A percentile compares a stretch with the other conserved stretches of the same genome.
phyloP scores from a whole-genome alignment of 2,329 filamentous ascomycete genomes.

The Didymella sp. region DNA sequence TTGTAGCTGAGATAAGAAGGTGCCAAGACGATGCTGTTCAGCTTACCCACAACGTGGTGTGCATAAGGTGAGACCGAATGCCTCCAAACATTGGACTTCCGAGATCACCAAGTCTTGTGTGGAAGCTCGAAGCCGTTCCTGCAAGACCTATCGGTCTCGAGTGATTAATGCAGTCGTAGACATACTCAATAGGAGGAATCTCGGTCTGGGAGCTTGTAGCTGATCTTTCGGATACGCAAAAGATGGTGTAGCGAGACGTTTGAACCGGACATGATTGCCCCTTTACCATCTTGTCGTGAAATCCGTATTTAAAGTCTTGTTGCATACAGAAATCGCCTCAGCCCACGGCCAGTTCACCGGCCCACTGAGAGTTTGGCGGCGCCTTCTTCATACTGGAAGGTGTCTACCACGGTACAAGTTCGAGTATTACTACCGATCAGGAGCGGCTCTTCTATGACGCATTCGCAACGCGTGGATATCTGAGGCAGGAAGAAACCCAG shows the following conservation, averaged over 20 bases:
- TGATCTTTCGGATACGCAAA: not conserved
- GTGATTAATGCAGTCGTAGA: not conserved
- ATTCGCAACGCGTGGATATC: constrained; percentile 45
- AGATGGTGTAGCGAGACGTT: not conserved
- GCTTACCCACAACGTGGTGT: constrained; percentile 10
- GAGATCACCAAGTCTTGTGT: not conserved
- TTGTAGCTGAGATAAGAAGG: constrained; percentile 7
- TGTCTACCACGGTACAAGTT: constrained; percentile 46
- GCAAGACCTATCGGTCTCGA: not conserved
- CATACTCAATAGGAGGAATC: not conserved
- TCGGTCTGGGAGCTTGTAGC: not conserved
- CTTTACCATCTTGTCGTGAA: too few relatives aligned
- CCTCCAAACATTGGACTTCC: not conserved
- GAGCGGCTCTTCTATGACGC: constrained; percentile 44
- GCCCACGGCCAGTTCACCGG: too few relatives aligned
- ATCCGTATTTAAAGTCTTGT: too few relatives aligned
- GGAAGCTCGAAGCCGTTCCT: not conserved
- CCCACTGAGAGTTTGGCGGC: too few relatives aligned
- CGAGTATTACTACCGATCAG: constrained; percentile 44
- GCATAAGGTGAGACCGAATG: not conserved
- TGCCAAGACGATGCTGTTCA: constrained; percentile 15
- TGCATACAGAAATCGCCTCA: too few relatives aligned
- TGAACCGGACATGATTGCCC: not conserved
- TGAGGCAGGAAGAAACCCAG: constrained; percentile 53
- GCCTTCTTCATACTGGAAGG: constrained; percentile 49